A percentile compares a stretch with the other conserved stretches of the same genome.
These are phyloP conservation scores for Vitis hybrid DNA, from an alignment of 177 flowering plant species.

Conservation along the genomic window DNA sequence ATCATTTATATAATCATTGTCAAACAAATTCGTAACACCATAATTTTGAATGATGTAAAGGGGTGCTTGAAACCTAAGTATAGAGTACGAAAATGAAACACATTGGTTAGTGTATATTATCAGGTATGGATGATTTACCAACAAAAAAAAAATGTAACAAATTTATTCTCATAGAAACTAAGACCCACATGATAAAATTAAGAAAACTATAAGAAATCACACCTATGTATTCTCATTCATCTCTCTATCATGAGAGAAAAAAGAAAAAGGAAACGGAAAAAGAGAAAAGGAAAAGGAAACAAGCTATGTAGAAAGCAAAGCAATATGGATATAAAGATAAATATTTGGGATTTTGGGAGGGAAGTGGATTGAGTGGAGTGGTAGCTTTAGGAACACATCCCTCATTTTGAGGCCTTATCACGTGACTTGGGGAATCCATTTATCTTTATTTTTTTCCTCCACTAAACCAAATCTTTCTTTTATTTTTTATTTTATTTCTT, in stretches of 20 bases:
- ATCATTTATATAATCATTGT: no score
- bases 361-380: conserved; percentile 12
- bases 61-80: no score
- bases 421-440: conserved; percentile 26
- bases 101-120: no score
- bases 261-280: conserved; percentile 1
- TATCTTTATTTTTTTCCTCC: conserved; percentile 4
- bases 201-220: no score
- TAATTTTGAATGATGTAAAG: no score
- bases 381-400: conserved; percentile 25
- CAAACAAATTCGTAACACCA: no score
- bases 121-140: no score
- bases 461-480: conserved; percentile 7
- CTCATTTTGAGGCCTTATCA: conserved; percentile 39
- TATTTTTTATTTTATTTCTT: no score
- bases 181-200: no score
- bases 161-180: no score
- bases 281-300: not conserved
- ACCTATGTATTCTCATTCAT: not conserved
- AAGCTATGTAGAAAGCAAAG: not conserved
- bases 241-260: conserved; percentile 18
- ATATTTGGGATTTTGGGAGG: not conserved
- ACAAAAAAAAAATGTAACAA: no score
- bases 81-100: no score
- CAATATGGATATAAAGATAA: not conserved